Evolutionary conservation across 169 alveolate species (phyloP).

Genomic region (Eimeria zaria): DNA sequence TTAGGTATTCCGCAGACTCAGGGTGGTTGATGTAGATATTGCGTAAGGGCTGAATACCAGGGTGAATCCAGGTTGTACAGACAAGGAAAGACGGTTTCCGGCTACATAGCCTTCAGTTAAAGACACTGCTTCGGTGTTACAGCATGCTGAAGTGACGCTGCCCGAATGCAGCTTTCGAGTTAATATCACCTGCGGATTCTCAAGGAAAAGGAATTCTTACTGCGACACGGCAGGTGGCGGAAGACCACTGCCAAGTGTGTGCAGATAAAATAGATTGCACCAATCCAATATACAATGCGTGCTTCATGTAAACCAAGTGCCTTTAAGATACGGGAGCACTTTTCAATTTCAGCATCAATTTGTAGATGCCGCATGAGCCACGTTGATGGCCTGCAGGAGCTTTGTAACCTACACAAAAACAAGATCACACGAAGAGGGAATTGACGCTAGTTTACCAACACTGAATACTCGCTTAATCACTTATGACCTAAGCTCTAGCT

Average conservation of each 20-base stretch:
- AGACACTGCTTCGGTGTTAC: background rate
- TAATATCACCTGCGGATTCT: background rate
- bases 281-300: background rate
- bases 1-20: background rate
- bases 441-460: background rate
- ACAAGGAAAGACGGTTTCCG: background rate
- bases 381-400: conserved; percentile 54
- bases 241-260: background rate
- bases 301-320: background rate
- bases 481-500: background rate
- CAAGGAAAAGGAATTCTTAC: background rate
- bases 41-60: background rate
- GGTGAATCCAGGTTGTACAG: background rate
- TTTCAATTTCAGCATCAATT: background rate
- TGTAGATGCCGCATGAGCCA: conserved; percentile 27
- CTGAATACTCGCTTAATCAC: background rate
- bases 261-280: conserved; percentile 6
- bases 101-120: background rate
- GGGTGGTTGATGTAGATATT: background rate
- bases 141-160: background rate
- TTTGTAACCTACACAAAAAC: conserved; percentile 27
- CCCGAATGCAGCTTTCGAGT: background rate
- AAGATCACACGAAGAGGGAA: background rate
- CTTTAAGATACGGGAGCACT: background rate
- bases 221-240: background rate